Percentiles rank a stretch among this genome's conserved stretches.
These are phyloP conservation scores for Xerophyta viscosa DNA, from an alignment of 106 monocot genomes.

Conservation along the genomic window DNA sequence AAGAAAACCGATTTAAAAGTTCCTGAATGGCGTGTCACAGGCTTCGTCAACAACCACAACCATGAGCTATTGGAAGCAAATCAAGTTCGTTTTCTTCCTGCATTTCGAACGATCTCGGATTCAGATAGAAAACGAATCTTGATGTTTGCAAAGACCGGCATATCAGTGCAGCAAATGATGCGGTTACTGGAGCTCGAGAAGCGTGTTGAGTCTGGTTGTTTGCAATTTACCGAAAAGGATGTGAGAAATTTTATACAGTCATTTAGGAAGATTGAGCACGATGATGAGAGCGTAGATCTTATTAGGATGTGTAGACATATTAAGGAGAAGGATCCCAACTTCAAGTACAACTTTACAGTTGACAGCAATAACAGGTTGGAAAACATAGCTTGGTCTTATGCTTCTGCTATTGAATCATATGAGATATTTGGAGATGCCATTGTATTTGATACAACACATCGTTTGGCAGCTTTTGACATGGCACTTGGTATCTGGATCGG, in stretches of 20 bases:
- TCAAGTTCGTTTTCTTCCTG: conserved; percentile 82
- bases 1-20: conserved; percentile 29
- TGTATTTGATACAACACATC: conserved; percentile 72
- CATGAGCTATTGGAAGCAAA: conserved; percentile 74
- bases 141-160: conserved; percentile 78
- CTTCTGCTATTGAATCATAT: conserved; percentile 68
- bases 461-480: conserved; percentile 53
- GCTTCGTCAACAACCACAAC: conserved; percentile 72
- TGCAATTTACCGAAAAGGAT: conserved; percentile 88
- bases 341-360: conserved; percentile 59
- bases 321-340: conserved; percentile 61
- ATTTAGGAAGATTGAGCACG: conserved; percentile 59
- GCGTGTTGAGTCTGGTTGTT: conserved; percentile 55
- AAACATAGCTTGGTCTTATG: conserved; percentile 91
- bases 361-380: conserved; percentile 46
- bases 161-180: conserved; percentile 91
- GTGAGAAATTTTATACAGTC: conserved; percentile 80
- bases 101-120: conserved; percentile 63
- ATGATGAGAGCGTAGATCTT: conserved; percentile 54
- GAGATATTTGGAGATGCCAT: conserved; percentile 78
- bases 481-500: conserved; percentile 80
- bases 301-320: conserved; percentile 68
- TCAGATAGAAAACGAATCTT: conserved; percentile 62
- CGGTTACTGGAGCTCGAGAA: conserved; percentile 76
- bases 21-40: conserved; percentile 78